Evolutionary conservation across 768 basidiomycete genomes (phyloP).

Genomic region (Stropharia rugosoannulata): DNA sequence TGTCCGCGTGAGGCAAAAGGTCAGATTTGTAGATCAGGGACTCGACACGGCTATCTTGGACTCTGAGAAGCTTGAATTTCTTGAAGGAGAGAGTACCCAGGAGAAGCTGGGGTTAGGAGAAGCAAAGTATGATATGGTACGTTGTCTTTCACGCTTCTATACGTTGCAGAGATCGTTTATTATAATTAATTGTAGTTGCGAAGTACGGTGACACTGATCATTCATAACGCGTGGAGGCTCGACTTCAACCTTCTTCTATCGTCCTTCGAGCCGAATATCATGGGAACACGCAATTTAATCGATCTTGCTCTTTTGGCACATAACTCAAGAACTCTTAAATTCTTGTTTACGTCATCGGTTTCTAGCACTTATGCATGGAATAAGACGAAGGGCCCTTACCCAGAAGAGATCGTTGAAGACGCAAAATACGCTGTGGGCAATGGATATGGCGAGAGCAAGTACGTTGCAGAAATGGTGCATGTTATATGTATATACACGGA

Average conservation of each 20-base stretch:
- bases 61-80: conserved; percentile 29
- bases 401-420: conserved; percentile 31
- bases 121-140: conserved; percentile 28
- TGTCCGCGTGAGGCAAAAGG: conserved; percentile 23
- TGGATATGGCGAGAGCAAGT: conserved; percentile 3
- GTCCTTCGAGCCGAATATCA: conserved; percentile 42
- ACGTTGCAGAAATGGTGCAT: not conserved
- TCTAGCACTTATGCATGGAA: conserved; percentile 29
- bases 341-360: conserved; percentile 39
- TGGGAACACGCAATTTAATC: conserved; percentile 36
- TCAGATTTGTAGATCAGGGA: conserved; percentile 30
- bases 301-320: conserved; percentile 36
- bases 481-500: not conserved
- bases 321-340: conserved; percentile 22
- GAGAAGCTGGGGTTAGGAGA: conserved; percentile 25
- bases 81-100: conserved; percentile 35
- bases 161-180: not conserved
- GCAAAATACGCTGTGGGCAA: conserved; percentile 24
- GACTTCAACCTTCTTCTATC: conserved; percentile 43
- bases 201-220: conserved; percentile 30
- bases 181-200: conserved; percentile 19
- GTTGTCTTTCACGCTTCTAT: not conserved
- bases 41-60: conserved; percentile 27
- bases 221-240: conserved; percentile 49
- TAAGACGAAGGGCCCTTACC: conserved; percentile 22